phyloP scores from a whole-genome alignment of 1,284 basidiomycete species.

The Fomitopsis pinicola region DNA sequence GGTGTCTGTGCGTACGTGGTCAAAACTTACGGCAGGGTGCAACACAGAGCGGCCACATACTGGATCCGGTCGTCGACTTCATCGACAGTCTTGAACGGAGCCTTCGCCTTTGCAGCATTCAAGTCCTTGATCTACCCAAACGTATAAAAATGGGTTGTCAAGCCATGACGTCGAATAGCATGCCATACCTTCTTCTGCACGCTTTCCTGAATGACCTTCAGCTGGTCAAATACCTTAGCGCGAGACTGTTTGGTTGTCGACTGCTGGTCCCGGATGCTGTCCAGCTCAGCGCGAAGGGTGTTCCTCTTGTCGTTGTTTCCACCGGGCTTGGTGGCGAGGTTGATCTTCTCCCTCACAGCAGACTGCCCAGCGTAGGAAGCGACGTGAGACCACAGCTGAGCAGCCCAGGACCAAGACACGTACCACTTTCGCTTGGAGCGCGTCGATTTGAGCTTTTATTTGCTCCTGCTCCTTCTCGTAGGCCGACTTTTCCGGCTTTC shows the following conservation, averaged over 20 bases:
- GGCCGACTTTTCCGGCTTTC: constrained; percentile 76
- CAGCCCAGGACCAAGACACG: constrained; percentile 31
- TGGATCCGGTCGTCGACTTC: constrained; percentile 88
- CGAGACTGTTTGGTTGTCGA: constrained; percentile 76
- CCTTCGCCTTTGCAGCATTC: constrained; percentile 79
- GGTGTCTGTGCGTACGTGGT: constrained; percentile 44
- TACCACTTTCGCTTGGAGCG: constrained; percentile 75
- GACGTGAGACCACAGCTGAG: neutral
- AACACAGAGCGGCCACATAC: constrained; percentile 38
- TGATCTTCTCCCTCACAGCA: constrained; percentile 77
- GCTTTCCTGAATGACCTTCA: constrained; percentile 78
- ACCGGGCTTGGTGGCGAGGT: constrained; percentile 52
- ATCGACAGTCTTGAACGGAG: constrained; percentile 79
- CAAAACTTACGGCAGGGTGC: neutral
- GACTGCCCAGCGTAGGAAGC: constrained; percentile 41
- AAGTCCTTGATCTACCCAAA: constrained; percentile 77
- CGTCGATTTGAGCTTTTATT: constrained; percentile 82
- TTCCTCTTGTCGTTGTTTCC: constrained; percentile 71
- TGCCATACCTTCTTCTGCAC: constrained; percentile 76
- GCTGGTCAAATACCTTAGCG: constrained; percentile 76
- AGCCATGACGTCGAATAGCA: neutral
- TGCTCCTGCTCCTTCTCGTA: constrained; percentile 83
- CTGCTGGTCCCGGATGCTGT: constrained; percentile 78
- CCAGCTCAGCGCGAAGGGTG: constrained; percentile 79
- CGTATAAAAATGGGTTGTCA: constrained; percentile 4